These are phyloP conservation scores for Penstemon newberryi DNA, from an alignment of 257 asterid genomes.

Conservation along the genomic window DNA sequence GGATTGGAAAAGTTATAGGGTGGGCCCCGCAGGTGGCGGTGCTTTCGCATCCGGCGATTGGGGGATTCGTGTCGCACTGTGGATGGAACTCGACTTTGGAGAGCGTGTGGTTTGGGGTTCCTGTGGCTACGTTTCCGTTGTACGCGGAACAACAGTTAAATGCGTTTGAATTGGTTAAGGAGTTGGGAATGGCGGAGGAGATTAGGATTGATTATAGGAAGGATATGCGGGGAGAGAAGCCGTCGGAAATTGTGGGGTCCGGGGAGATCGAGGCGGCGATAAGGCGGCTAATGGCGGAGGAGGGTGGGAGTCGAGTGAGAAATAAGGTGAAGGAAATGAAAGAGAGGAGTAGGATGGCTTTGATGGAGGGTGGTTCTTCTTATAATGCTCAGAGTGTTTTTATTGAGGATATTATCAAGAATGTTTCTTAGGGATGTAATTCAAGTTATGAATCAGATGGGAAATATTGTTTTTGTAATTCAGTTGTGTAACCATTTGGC, in stretches of 20 bases:
- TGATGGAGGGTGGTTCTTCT: slow-evolving; percentile 60
- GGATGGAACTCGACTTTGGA: slow-evolving; percentile 60
- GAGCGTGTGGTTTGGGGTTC: slow-evolving; percentile 60
- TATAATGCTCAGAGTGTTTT: slow-evolving; percentile 33
- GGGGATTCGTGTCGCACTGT: slow-evolving; percentile 56
- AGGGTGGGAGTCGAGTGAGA: slow-evolving; percentile 31
- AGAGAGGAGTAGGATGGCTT: slow-evolving; percentile 38
- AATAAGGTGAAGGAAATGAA: slow-evolving; percentile 51
- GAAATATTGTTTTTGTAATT: too few species aligned
- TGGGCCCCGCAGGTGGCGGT: slow-evolving; percentile 57
- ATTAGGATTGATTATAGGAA: slow-evolving; percentile 36
- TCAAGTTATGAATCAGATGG: too few species aligned
- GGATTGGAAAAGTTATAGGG: slow-evolving; percentile 47
- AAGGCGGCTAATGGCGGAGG: slow-evolving; percentile 39
- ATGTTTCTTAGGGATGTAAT: slow-evolving; percentile 4
- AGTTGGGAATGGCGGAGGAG: slow-evolving; percentile 43
- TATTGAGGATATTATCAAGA: slow-evolving; percentile 36
- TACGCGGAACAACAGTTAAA: slow-evolving; percentile 54
- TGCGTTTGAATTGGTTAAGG: slow-evolving; percentile 48
- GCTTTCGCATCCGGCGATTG: slow-evolving; percentile 48
- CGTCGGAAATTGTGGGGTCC: slow-evolving; percentile 37
- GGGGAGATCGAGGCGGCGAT: slow-evolving; percentile 43
- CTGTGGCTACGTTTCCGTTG: slow-evolving; percentile 49
- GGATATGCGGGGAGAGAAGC: slow-evolving; percentile 13
- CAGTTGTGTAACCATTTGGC: too few species aligned